Conservation (phyloP, 1,284 basidiomycete species). For the Phlebopus sp. region DNA sequence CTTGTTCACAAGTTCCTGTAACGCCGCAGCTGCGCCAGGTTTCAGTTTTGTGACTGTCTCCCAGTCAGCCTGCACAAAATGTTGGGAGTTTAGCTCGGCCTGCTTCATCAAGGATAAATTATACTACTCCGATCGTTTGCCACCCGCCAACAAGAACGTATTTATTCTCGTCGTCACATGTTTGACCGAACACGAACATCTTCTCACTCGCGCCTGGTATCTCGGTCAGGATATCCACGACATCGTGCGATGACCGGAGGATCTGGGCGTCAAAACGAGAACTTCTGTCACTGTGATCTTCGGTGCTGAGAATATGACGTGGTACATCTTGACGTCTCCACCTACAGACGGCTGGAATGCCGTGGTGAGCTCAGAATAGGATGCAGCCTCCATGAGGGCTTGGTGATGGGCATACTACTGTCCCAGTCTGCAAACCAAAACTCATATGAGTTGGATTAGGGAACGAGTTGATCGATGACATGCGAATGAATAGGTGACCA, state of each 20-base stretch:
- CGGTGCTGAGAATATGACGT: slow-evolving; percentile 22
- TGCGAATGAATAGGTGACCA: slow-evolving; percentile 20
- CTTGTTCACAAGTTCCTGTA: slow-evolving; percentile 6
- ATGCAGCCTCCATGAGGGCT: slow-evolving; percentile 6
- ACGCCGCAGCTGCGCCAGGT: slow-evolving; percentile 5
- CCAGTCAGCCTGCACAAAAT: slow-evolving; percentile 3
- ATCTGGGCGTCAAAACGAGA: slow-evolving; percentile 20
- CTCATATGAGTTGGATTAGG: not conserved
- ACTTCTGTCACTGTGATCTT: slow-evolving; percentile 19
- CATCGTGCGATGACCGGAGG: slow-evolving; percentile 17
- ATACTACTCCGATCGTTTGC: slow-evolving; percentile 19
- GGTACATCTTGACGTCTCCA: slow-evolving; percentile 15
- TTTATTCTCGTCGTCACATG: slow-evolving; percentile 25
- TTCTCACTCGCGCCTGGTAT: slow-evolving; percentile 11
- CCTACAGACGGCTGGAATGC: slow-evolving; percentile 11
- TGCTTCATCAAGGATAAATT: not conserved
- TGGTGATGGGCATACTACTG: slow-evolving; percentile 20
- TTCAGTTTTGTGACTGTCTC: slow-evolving; percentile 1
- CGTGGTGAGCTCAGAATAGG: slow-evolving; percentile 7
- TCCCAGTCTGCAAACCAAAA: slow-evolving; percentile 26
- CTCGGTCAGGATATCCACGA: slow-evolving; percentile 13
- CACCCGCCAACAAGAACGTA: slow-evolving; percentile 23
- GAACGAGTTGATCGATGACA: not conserved
- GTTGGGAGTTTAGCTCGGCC: not conserved
- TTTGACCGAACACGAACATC: slow-evolving; percentile 21